Evolutionary conservation across 805 yeast species (phyloP).

Genomic region (Candida montana): DNA sequence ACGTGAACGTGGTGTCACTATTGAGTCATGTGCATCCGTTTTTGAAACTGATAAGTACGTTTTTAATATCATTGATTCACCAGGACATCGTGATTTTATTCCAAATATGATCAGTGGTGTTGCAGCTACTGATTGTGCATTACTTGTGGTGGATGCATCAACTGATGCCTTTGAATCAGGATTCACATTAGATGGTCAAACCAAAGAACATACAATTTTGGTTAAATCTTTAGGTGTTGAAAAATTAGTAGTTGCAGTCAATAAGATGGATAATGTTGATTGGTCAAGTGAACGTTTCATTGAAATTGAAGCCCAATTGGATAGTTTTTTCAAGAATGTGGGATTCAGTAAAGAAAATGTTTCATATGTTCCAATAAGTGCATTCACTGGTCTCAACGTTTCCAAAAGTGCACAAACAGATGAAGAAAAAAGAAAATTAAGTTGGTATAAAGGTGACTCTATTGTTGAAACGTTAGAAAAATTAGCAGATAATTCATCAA

Average conservation of each 20-base stretch:
- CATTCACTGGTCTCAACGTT: conserved; percentile 90
- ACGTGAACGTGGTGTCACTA: conserved; percentile 96
- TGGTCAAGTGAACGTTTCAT: conserved; percentile 80
- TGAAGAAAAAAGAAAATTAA: conserved; percentile 39
- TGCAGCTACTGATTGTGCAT: conserved; percentile 90
- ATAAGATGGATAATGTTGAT: conserved; percentile 93
- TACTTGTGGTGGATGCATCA: conserved; percentile 87
- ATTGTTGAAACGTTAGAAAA: conserved; percentile 82
- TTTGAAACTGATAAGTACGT: conserved; percentile 87
- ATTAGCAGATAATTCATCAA: conserved; percentile 70
- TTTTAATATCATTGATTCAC: conserved; percentile 91
- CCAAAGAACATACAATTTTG: conserved; percentile 90
- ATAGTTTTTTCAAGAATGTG: conserved; percentile 56
- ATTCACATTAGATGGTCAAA: conserved; percentile 91
- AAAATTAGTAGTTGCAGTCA: conserved; percentile 83
- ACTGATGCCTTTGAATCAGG: conserved; percentile 95
- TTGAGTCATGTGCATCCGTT: conserved; percentile 89
- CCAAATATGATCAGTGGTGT: conserved; percentile 96
- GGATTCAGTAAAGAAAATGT: conserved; percentile 80
- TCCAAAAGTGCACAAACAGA: conserved; percentile 73
- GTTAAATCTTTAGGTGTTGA: conserved; percentile 87
- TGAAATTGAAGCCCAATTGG: conserved; percentile 70
- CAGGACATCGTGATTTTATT: conserved; percentile 96
- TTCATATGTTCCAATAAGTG: conserved; percentile 87
- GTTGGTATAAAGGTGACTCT: conserved; percentile 62